Base-by-base conservation (phyloP, 768 basidiomycete species). In the Mycena capillaripes region DNA sequence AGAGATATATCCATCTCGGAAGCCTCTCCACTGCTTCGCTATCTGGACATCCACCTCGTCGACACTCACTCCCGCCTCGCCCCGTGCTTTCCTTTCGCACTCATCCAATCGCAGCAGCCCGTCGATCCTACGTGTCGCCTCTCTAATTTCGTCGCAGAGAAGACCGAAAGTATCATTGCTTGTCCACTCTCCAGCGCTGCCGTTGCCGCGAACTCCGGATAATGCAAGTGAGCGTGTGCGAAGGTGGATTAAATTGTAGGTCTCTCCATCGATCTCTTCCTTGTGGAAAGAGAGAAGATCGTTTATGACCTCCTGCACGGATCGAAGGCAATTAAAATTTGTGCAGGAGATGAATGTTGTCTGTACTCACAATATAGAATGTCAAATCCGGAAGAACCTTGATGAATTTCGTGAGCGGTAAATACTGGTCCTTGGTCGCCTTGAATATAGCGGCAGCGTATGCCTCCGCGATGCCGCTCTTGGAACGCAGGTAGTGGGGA, bases 341-440 rank as follows among this genome's bases (percentile, higher is more conserved):
- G 14, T 0, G 3, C n/a, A 50, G 27, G 48, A 42, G 36, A 59
- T 25, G 17, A 36, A 23, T 40, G 10, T 29, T 4, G 34, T 14
- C 14, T 7, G 30, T 4, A 52, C n/a, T 50, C 34, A 63, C 58
- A 9, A 53, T 46, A n/a, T 21, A 63, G 21, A 29, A 44, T 3
- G 59, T 34, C n/a, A 63, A 27, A 27, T 67, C 59, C 0, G 69
- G 48, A 42, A 74, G 21, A 25, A 57, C 58, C 34, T 27, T 46
- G 62, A 64, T 68, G 62, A 66, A 67, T 65, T 76, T 72, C 52
- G 62, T 70, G 73, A 70, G 29, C 21, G 68, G 70, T 1, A 59
- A 12, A 23, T 25, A n/a, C 36, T 73, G 72, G 8, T 61, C 55
- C 38, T 48, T 70, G 38, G 6, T 65, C 29, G 57, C 57, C 21